phyloP scores from a whole-genome alignment of 805 yeast species.

The Hanseniaspora occidentalis region DNA sequence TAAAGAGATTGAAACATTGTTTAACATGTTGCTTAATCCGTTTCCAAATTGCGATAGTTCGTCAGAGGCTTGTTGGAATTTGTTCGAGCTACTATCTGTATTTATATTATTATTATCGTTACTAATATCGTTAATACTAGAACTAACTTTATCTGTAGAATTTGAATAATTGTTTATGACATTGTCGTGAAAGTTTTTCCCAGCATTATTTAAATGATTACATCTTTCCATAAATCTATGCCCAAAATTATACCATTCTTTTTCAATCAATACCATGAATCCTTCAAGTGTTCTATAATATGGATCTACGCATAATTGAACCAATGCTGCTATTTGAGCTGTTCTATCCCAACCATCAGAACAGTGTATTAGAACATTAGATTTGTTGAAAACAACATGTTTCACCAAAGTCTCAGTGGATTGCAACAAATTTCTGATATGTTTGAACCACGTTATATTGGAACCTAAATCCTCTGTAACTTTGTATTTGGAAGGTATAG shows the following conservation, averaged over 20 bases:
- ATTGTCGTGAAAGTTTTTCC: conserved; percentile 34
- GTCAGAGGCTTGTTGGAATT: too few species aligned
- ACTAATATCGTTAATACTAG: background rate
- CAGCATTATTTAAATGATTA: conserved; percentile 51
- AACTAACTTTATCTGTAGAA: background rate
- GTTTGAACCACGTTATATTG: conserved; percentile 63
- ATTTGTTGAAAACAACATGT: conserved; percentile 69
- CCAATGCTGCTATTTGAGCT: conserved; percentile 71
- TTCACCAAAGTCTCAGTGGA: conserved; percentile 70
- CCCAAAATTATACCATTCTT: conserved; percentile 94
- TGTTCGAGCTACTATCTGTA: too few species aligned
- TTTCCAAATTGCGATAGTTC: too few species aligned
- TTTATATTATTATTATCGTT: background rate
- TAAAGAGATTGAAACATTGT: conserved; percentile 17
- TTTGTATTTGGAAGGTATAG: conserved; percentile 38
- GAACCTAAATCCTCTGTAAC: conserved; percentile 33
- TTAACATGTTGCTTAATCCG: conserved; percentile 38
- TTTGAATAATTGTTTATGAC: conserved; percentile 9
- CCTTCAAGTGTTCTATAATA: conserved; percentile 81
- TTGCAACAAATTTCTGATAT: conserved; percentile 52
- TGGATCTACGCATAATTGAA: conserved; percentile 84
- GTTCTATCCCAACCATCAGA: conserved; percentile 99
- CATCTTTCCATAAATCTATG: conserved; percentile 77
- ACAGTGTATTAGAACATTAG: conserved; percentile 82
- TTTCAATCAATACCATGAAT: conserved; percentile 72